Conservation (phyloP, 2,329 filamentous ascomycete species). For the Myriosclerotinia curreyana region DNA sequence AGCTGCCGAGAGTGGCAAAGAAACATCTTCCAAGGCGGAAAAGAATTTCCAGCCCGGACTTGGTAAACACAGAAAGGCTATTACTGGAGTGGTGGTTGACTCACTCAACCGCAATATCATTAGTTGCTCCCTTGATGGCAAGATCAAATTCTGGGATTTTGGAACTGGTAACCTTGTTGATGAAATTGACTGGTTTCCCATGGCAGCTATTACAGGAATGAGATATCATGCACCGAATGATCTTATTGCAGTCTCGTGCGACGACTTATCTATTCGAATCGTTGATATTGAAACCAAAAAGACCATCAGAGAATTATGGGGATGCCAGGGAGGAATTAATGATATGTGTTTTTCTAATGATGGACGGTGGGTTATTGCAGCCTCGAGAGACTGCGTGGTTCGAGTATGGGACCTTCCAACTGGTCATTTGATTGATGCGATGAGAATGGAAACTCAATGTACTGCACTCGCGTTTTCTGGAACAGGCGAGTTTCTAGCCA, state of each 20-base stretch:
- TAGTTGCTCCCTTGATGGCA: slow-evolving; percentile 86
- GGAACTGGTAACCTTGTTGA: slow-evolving; percentile 73
- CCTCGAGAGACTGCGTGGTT: slow-evolving; percentile 74
- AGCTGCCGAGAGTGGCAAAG: slow-evolving; percentile 31
- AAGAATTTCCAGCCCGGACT: slow-evolving; percentile 44
- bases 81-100: slow-evolving; percentile 86
- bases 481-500: slow-evolving; percentile 92
- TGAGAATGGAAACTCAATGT: slow-evolving; percentile 74
- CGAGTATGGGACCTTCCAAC: slow-evolving; percentile 95
- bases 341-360: slow-evolving; percentile 89
- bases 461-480: slow-evolving; percentile 82
- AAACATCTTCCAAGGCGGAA: slow-evolving; percentile 24
- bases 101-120: slow-evolving; percentile 83
- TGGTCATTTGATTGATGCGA: slow-evolving; percentile 89
- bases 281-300: slow-evolving; percentile 88
- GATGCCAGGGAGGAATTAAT: slow-evolving; percentile 68
- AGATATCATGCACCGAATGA: slow-evolving; percentile 81
- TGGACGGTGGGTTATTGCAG: slow-evolving; percentile 88
- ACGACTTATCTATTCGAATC: slow-evolving; percentile 82
- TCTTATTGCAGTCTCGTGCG: slow-evolving; percentile 82
- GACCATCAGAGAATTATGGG: slow-evolving; percentile 90
- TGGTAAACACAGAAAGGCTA: slow-evolving; percentile 74
- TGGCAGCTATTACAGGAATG: slow-evolving; percentile 71
- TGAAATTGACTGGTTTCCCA: slow-evolving; percentile 79
- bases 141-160: slow-evolving; percentile 97